These are phyloP conservation scores for Coniochaeta prunicola DNA, from an alignment of 2,329 filamentous ascomycete species.

Conservation along the genomic window DNA sequence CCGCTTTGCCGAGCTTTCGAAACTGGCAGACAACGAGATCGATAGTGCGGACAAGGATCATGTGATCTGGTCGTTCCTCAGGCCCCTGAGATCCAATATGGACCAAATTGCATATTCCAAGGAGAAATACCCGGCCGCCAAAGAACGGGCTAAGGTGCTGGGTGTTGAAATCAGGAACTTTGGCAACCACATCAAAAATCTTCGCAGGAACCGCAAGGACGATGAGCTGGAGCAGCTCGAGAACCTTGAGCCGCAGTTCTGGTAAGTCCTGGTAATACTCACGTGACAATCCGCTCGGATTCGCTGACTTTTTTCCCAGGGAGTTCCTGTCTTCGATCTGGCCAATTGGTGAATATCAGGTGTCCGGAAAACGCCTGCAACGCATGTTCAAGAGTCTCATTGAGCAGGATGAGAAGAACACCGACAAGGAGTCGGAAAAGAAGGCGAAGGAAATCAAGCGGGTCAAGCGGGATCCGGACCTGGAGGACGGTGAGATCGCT, in stretches of 20 bases:
- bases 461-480: slow-evolving; percentile 18
- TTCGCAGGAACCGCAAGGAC: slow-evolving; percentile 20
- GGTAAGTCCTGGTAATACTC: slow-evolving; percentile 15
- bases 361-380: slow-evolving; percentile 26
- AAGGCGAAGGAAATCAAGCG: slow-evolving; percentile 15
- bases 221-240: slow-evolving; percentile 21
- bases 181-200: slow-evolving; percentile 25
- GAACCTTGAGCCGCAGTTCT: slow-evolving; percentile 27
- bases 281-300: not conserved
- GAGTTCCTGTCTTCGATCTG: slow-evolving; percentile 31
- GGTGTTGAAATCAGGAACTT: slow-evolving; percentile 27
- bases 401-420: slow-evolving; percentile 22
- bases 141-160: slow-evolving; percentile 26
- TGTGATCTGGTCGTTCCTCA: slow-evolving; percentile 29
- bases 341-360: slow-evolving; percentile 27
- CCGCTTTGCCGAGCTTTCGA: slow-evolving; percentile 28
- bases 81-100: slow-evolving; percentile 27
- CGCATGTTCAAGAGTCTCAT: slow-evolving; percentile 27
- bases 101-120: slow-evolving; percentile 29
- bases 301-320: slow-evolving; percentile 18
- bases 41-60: slow-evolving; percentile 24
- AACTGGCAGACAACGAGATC: slow-evolving; percentile 26
- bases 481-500: slow-evolving; percentile 29
- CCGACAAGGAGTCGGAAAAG: slow-evolving; percentile 12
- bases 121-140: slow-evolving; percentile 20